phyloP scores from a whole-genome alignment of 2,329 filamentous ascomycete genomes.

The Stagonosporopsis tanaceti region DNA sequence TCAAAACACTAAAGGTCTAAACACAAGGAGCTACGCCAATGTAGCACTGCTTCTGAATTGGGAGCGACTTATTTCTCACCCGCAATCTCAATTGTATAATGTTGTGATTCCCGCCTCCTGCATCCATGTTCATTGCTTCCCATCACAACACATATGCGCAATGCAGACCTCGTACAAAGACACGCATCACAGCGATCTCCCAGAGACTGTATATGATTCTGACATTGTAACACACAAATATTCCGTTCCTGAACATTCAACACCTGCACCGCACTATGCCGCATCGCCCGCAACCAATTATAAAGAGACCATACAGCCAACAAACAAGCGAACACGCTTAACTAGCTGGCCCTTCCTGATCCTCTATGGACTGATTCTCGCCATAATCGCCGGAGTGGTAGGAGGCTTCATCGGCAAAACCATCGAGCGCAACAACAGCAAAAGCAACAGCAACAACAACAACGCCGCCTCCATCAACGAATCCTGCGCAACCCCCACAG shows the following conservation, averaged over 20 bases:
- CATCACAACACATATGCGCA: no score
- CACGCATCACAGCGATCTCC: constrained; percentile 4
- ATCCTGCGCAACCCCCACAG: background rate
- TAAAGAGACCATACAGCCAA: no score
- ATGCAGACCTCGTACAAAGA: no score
- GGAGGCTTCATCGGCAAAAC: constrained; percentile 22
- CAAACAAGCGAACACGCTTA: no score
- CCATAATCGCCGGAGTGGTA: constrained; percentile 12
- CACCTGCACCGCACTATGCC: background rate
- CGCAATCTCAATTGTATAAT: no score
- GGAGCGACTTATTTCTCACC: no score
- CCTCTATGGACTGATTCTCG: constrained; percentile 10
- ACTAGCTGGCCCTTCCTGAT: constrained; percentile 2
- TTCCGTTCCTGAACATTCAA: background rate
- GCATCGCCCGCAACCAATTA: background rate
- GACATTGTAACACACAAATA: background rate
- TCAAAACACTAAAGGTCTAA: no score
- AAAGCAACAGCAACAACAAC: background rate
- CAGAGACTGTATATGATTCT: background rate
- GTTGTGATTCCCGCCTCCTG: no score
- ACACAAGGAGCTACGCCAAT: no score
- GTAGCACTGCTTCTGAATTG: no score
- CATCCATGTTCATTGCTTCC: no score
- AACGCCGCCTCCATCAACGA: background rate
- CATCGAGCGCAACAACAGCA: constrained; percentile 1